phyloP scores from a whole-genome alignment of 75 land plant genomes.

The Pseudotsuga menziesii region DNA sequence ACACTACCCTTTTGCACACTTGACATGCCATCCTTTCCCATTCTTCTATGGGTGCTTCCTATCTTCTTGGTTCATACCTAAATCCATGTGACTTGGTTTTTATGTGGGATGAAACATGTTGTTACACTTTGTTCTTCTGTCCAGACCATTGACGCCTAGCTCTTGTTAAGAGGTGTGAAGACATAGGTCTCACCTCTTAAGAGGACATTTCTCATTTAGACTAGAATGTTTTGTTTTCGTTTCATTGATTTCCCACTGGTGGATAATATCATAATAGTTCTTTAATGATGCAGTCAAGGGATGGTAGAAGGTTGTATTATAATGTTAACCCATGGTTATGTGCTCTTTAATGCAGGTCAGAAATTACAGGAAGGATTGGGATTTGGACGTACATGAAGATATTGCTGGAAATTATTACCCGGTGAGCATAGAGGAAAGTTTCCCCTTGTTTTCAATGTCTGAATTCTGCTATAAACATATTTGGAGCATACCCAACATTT shows the following conservation, averaged over 20 bases:
- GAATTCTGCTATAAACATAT: background rate
- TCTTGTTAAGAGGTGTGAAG: background rate
- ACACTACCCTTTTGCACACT: too few species aligned
- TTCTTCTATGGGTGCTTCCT: too few species aligned
- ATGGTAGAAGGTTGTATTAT: background rate
- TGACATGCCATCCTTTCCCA: too few species aligned
- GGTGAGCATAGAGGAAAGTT: slow-evolving; percentile 29
- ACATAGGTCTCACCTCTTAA: background rate
- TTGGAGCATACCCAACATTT: background rate
- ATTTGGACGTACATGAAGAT: slow-evolving; percentile 72
- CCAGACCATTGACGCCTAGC: too few species aligned
- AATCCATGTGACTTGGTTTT: too few species aligned
- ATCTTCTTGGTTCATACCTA: too few species aligned
- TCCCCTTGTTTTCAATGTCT: background rate
- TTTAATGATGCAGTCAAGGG: background rate
- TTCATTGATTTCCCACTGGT: background rate
- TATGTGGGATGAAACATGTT: too few species aligned
- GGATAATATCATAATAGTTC: background rate
- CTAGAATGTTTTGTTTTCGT: background rate
- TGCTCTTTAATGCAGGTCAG: slow-evolving; percentile 52
- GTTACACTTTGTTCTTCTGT: too few species aligned
- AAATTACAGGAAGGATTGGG: slow-evolving; percentile 80
- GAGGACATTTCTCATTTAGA: background rate
- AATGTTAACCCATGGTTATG: background rate
- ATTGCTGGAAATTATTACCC: slow-evolving; percentile 95